These are phyloP conservation scores for Talaromyces marneffei DNA, from an alignment of 2,329 filamentous ascomycete genomes.

Conservation along the genomic window DNA sequence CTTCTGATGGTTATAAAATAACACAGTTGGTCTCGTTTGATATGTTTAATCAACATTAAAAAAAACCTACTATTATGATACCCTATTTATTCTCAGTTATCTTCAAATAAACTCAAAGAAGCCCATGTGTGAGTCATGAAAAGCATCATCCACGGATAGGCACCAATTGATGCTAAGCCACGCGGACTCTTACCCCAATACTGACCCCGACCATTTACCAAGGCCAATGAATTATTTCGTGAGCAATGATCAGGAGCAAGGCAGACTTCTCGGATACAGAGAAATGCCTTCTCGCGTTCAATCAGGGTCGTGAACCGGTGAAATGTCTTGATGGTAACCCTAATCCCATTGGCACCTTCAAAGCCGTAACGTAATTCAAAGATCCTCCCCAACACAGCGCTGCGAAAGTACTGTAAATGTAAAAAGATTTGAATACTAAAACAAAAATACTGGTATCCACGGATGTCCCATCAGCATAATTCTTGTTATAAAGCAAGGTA, in stretches of 20 bases:
- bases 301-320: background rate
- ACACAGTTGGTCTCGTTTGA: background rate
- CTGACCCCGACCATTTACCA: background rate
- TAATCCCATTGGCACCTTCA: background rate
- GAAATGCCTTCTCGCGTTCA: background rate
- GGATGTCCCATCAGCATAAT: too few relatives aligned
- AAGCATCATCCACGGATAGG: background rate
- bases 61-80: background rate
- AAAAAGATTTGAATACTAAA: too few relatives aligned
- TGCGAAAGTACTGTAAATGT: too few relatives aligned
- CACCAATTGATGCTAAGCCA: background rate
- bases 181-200: background rate
- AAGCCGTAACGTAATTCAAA: background rate
- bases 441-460: too few relatives aligned
- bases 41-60: too few relatives aligned
- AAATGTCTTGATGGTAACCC: background rate
- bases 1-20: too few relatives aligned
- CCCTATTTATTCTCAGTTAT: background rate
- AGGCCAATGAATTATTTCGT: background rate
- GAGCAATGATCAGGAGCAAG: background rate
- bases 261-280: background rate
- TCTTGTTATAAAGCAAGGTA: too few relatives aligned
- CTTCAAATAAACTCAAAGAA: too few relatives aligned
- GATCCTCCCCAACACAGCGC: background rate
- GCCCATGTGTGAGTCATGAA: conserved; percentile 2